Base-by-base conservation (phyloP, 1,284 basidiomycete genomes). In the Rhizoctonia solani region DNA sequence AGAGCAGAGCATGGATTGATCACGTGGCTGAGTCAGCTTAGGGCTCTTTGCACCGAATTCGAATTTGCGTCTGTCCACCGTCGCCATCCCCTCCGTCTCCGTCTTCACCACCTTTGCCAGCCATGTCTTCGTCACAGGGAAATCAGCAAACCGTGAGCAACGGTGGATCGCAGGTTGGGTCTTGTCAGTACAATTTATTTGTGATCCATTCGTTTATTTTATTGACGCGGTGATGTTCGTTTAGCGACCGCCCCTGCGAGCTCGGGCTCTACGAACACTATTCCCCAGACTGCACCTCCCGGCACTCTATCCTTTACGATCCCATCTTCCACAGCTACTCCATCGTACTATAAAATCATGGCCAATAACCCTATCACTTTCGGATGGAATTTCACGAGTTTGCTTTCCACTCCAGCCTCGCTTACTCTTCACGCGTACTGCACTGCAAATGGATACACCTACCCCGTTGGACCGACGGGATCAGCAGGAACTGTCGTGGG, bases 291-390 rank as follows among this genome's bases (percentile, higher is more conserved):
- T 13, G 86, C 85, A 1, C 78, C 86, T 9, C 87, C 84, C 9
- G 91, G 91, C 25, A 81, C 81, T 44, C 76, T 92, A 68, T 82
- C 85, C 66, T 86, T 91, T 75, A 90, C 89, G 29, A 83, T 92
- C 75, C 94, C 94, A 0, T 87, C 92, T 0, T 83, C 86, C 71
- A 88, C 89, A 9, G 86, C 78, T 19, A 75, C 86, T 23, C 86
- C 87, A 2, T 92, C 91, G 4, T 98, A 85, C 79, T 96, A 89
- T 82, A 96, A 97, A 82, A 90, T 98, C 72, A 91, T 90, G 0
- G 78, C 80, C 0, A 81, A 82, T 52, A 83, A 92, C 73, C 81
- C 81, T 67, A 83, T 96, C 74, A 96, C 93, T 21, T 93, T 96
- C 77, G 92, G 83, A n/a, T 97, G 94, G 94, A 95, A 93, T 76